Evolutionary conservation across 768 basidiomycete species (phyloP).

Genomic region (Termitomyces sp.): DNA sequence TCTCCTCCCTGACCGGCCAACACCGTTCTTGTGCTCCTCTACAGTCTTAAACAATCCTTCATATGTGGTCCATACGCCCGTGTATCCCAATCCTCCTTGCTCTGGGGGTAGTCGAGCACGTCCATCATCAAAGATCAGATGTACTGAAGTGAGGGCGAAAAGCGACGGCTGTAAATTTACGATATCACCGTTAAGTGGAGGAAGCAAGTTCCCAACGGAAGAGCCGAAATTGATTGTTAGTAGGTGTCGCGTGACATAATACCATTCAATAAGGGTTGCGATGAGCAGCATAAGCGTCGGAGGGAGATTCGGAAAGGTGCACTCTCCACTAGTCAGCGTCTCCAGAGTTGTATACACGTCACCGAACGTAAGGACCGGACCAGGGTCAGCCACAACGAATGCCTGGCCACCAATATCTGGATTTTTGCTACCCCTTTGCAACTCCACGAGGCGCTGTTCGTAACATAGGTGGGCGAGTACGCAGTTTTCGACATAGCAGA

Average conservation of each 20-base stretch:
- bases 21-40: constrained; percentile 38
- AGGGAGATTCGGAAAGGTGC: constrained; percentile 49
- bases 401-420: constrained; percentile 74
- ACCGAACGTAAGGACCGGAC: constrained; percentile 55
- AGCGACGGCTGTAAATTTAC: constrained; percentile 56
- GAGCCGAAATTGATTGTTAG: constrained; percentile 24
- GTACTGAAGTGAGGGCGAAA: constrained; percentile 46
- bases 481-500: constrained; percentile 74
- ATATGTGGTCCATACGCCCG: constrained; percentile 51
- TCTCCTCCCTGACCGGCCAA: constrained; percentile 30
- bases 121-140: constrained; percentile 63
- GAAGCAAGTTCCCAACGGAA: constrained; percentile 33
- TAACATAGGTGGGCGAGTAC: constrained; percentile 68
- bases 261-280: constrained; percentile 52
- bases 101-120: constrained; percentile 48
- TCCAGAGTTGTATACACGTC: constrained; percentile 55
- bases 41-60: constrained; percentile 54
- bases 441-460: constrained; percentile 64
- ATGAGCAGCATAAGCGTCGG: constrained; percentile 61
- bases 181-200: constrained; percentile 41
- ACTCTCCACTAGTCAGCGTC: constrained; percentile 52
- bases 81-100: constrained; percentile 61
- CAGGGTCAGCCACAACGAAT: constrained; percentile 63
- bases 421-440: constrained; percentile 22
- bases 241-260: constrained; percentile 42